Conservation (phyloP, 305 asterid species). For the Plantago coronopus region DNA sequence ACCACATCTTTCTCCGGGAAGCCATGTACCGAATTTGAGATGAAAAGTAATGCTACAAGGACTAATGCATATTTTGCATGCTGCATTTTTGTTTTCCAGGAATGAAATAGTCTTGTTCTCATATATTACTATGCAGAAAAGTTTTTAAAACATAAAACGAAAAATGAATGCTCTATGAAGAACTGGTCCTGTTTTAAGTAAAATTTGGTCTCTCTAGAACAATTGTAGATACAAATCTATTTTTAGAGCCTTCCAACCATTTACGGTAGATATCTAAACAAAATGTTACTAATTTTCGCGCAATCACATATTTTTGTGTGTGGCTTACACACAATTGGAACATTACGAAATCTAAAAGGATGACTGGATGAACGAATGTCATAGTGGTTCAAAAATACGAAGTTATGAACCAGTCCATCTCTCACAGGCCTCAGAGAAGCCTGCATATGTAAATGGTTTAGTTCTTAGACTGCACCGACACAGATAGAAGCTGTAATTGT, state of each 20-base stretch:
- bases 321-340: too few species aligned
- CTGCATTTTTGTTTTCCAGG: slow-evolving; percentile 25
- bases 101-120: background rate
- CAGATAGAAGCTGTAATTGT: too few species aligned
- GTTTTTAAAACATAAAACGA: background rate
- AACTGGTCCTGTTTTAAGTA: background rate
- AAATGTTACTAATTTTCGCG: background rate
- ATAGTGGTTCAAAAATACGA: too few species aligned
- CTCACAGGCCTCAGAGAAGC: too few species aligned
- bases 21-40: slow-evolving; percentile 37
- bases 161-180: background rate
- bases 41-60: slow-evolving; percentile 24
- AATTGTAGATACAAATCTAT: too few species aligned
- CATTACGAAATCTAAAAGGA: too few species aligned
- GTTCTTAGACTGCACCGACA: too few species aligned
- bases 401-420: too few species aligned
- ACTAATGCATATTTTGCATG: slow-evolving; percentile 19
- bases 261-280: slow-evolving; percentile 2
- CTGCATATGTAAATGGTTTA: too few species aligned
- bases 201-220: background rate
- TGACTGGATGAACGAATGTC: too few species aligned
- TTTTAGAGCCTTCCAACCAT: slow-evolving; percentile 12
- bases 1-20: slow-evolving; percentile 31
- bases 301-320: too few species aligned
- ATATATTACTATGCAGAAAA: background rate